These are phyloP conservation scores for Cercophora scortea DNA, from an alignment of 495 filamentous ascomycete species.

Conservation along the genomic window DNA sequence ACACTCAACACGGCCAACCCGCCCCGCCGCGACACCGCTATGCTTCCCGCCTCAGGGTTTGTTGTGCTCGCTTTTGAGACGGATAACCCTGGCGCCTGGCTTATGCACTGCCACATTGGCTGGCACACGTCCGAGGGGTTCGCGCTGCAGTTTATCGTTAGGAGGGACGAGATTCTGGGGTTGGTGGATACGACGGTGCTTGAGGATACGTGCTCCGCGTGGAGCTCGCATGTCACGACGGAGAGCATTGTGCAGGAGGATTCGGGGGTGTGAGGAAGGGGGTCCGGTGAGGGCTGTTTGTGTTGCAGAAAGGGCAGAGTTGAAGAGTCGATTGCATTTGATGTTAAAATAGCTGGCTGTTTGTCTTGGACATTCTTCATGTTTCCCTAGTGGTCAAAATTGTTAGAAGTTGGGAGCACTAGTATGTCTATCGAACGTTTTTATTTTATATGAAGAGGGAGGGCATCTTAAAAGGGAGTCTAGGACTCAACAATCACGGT, in stretches of 20 bases:
- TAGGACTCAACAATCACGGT: no score
- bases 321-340: no score
- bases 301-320: no score
- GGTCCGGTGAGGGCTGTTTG: no score
- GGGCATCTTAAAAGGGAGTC: no score
- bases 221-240: neutral
- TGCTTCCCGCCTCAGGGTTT: conserved; percentile 31
- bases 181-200: neutral
- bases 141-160: conserved; percentile 38
- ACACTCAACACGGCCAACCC: conserved; percentile 38
- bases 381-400: no score
- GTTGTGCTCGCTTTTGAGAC: conserved; percentile 43
- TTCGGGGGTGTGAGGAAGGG: conserved; percentile 1
- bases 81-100: conserved; percentile 48
- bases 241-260: conserved; percentile 1
- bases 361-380: no score
- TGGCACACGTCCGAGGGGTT: conserved; percentile 42
- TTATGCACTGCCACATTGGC: conserved; percentile 47
- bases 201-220: neutral
- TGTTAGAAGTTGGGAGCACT: no score
- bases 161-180: conserved; percentile 8
- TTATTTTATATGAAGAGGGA: no score
- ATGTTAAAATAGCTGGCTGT: neutral
- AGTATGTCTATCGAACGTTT: no score
- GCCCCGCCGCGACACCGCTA: conserved; percentile 49